Evolutionary conservation across 345 rosid genomes (phyloP), one percentile per base, ranked within the genome.

Genomic region (Arabis alpina): DNA sequence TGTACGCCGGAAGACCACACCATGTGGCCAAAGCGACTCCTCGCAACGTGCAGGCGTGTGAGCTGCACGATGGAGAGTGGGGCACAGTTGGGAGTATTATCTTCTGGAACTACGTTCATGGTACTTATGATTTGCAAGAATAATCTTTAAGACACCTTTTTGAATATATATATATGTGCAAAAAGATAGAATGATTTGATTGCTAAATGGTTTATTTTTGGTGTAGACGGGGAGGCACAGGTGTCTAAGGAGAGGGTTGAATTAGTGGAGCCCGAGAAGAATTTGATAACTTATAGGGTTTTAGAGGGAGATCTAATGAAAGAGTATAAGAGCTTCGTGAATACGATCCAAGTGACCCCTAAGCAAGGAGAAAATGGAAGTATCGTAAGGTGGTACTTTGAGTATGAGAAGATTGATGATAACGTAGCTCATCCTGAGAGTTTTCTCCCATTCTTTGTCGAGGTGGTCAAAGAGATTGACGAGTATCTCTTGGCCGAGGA

Each of bases 51-150:
- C 72, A 80, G 15, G 73, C 61, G 7, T 61, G 75, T 50, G 80
- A 77, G 3, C 60, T 84, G 2, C 83, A 79, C 55, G 77, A 81
- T 13, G 87, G 87, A 23, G 82, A 81, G 2, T 84, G 75, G 75
- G 87, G 87, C 8, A 69, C 58, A 3, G 51, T 53, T 3, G 87
- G 83, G 2, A 30, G 71, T 48, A 54, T 80, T 19, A 43, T 83
- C 74, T 42, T 34, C 71, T 80, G 79, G 84, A 65, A 67, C 62
- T 83, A 80, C 43, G 36, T 61, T 63, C 82, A 73, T 47, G 86
- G 86, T 83, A 80, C 16, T 8, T 54, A 40, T 27, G 23, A 19
- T 19, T 0, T 19, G n/a, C 27, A 2, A 13, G 1, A 47, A 34
- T 30, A 6, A 13, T 39, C 14, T 50, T 12, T 41, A 44, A 5